Conservation (phyloP, 75 land plant species). For the Pinus albicaulis region DNA sequence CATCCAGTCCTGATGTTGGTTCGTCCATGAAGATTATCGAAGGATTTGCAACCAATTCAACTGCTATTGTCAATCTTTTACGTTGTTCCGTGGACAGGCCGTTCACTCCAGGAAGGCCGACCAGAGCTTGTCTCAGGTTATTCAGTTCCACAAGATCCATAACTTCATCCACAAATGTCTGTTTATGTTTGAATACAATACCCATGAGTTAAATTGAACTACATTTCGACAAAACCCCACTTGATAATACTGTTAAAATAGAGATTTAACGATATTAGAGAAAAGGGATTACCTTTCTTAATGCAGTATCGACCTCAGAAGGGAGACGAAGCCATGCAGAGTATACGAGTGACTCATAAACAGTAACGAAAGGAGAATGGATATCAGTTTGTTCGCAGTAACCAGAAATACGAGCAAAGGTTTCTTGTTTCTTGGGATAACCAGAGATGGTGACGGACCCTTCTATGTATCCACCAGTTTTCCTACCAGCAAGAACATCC, state of each 20-base stretch:
- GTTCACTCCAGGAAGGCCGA: constrained; percentile 58
- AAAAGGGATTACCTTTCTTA: constrained; percentile 33
- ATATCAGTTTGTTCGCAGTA: constrained; percentile 85
- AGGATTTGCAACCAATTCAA: constrained; percentile 66
- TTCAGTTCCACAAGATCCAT: constrained; percentile 63
- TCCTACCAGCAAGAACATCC: constrained; percentile 86
- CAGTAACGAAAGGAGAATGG: constrained; percentile 82
- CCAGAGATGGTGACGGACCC: constrained; percentile 65
- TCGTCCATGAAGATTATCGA: constrained; percentile 76
- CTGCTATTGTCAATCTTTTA: constrained; percentile 63
- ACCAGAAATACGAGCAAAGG: constrained; percentile 81
- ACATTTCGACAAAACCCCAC: too few species aligned
- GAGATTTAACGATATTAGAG: too few species aligned
- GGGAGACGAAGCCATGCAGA: constrained; percentile 79
- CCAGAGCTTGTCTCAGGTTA: constrained; percentile 36
- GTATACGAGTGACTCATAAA: constrained; percentile 63
- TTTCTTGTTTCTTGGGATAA: constrained; percentile 75
- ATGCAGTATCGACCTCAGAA: constrained; percentile 34
- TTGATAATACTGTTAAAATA: too few species aligned
- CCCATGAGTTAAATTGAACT: too few species aligned
- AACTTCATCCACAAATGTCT: constrained; percentile 69
- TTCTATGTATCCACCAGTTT: constrained; percentile 79
- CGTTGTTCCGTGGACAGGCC: constrained; percentile 64
- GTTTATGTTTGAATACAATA: not conserved
- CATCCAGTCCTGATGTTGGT: constrained; percentile 69